Conservation (phyloP, 257 asterid genomes). For the Voacanga thouarsii region DNA sequence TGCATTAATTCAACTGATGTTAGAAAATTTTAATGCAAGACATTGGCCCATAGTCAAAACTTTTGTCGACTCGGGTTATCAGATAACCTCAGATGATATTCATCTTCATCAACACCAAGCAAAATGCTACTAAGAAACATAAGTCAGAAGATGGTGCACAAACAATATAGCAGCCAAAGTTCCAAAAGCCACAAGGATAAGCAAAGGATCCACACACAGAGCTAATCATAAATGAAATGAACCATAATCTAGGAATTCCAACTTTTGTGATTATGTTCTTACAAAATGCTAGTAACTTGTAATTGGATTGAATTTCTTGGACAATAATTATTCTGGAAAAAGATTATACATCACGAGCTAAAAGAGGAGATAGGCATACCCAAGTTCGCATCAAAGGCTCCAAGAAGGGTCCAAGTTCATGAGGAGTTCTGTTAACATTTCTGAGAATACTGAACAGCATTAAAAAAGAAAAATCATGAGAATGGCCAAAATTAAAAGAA, state of each 20-base stretch:
- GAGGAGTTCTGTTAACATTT: slow-evolving; percentile 40
- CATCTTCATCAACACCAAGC: not conserved
- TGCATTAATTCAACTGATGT: not conserved
- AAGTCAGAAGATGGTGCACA: not conserved
- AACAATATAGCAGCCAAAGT: not conserved
- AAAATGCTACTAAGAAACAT: not conserved
- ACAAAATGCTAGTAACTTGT: not conserved
- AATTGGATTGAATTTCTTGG: not conserved
- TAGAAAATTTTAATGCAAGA: not conserved
- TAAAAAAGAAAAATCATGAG: slow-evolving; percentile 1
- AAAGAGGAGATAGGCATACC: slow-evolving; percentile 40
- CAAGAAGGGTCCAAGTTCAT: slow-evolving; percentile 43
- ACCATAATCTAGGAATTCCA: not conserved
- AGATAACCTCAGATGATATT: not conserved
- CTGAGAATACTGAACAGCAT: slow-evolving; percentile 39
- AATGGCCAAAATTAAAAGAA: not conserved
- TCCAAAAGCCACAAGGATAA: not conserved
- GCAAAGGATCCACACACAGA: not conserved
- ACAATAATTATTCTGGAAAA: not conserved
- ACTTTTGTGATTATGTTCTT: not conserved
- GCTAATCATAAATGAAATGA: slow-evolving; percentile 7
- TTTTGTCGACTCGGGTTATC: not conserved
- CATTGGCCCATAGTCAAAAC: not conserved
- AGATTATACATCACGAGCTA: not conserved
- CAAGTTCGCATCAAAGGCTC: slow-evolving; percentile 56